Evolutionary conservation across 495 filamentous ascomycete genomes (phyloP).

Genomic region (Tuber microsphaerosporum): DNA sequence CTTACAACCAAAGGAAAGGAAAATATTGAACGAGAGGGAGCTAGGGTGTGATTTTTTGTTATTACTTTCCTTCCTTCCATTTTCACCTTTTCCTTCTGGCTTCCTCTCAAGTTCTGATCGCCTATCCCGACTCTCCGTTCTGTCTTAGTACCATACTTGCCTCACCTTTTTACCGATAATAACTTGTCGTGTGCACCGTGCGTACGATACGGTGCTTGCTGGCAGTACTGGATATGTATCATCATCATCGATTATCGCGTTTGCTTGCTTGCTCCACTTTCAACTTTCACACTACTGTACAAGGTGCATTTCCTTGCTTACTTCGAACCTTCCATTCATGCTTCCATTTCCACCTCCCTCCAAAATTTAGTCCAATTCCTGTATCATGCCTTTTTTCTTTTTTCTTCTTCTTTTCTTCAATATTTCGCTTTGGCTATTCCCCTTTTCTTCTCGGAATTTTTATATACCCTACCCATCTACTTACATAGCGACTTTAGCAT

Average conservation of each 20-base stretch:
- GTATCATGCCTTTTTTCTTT: not conserved
- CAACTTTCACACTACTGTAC: constrained; percentile 1
- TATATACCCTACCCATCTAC: not conserved
- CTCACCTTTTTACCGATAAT: not conserved
- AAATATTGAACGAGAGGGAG: not conserved
- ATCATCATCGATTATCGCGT: not conserved
- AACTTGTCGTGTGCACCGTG: not conserved
- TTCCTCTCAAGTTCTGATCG: not conserved
- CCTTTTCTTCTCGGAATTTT: not conserved
- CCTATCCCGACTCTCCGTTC: not conserved
- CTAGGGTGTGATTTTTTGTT: constrained; percentile 11
- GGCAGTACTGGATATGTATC: not conserved
- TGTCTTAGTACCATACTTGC: not conserved
- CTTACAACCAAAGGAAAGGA: not conserved
- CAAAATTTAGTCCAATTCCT: not conserved
- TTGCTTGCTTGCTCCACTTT: not conserved
- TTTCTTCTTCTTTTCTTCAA: not conserved
- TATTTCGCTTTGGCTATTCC: not conserved
- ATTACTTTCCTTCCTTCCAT: constrained; percentile 1
- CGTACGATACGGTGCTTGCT: not conserved
- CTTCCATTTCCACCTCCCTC: not conserved
- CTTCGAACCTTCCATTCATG: not conserved
- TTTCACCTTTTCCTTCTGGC: not conserved
- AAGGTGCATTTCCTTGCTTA: not conserved
- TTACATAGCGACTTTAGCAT: not conserved